These are phyloP conservation scores for Colletotrichum sp. DNA, from an alignment of 2,329 filamentous ascomycete species.

Conservation along the genomic window DNA sequence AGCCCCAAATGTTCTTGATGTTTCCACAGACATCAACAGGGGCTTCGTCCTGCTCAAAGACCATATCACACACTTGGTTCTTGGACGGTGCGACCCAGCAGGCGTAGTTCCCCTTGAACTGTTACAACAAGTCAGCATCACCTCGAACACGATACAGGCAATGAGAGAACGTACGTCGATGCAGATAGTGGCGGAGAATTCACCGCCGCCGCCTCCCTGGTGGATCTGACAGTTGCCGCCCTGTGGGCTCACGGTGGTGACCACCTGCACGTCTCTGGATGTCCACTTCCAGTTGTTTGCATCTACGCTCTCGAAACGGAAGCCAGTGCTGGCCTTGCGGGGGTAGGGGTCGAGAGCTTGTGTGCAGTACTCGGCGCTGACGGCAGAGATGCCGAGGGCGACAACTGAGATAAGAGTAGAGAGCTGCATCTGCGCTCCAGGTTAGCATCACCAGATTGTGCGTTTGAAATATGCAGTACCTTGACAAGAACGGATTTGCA, in stretches of 20 bases:
- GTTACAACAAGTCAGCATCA: neutral
- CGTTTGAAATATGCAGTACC: neutral
- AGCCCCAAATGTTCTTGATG: neutral
- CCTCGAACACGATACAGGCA: neutral
- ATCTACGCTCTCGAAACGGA: neutral
- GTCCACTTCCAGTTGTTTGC: neutral
- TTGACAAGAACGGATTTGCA: neutral
- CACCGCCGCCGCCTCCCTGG: conserved; percentile 2
- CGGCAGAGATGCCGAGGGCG: neutral
- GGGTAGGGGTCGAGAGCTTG: neutral
- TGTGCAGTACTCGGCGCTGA: neutral
- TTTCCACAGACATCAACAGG: neutral
- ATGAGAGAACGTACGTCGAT: neutral
- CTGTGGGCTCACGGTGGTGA: neutral
- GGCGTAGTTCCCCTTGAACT: neutral
- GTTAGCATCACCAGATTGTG: neutral
- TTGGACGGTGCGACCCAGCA: neutral
- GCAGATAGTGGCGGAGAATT: neutral
- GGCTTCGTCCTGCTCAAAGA: neutral
- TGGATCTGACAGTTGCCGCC: neutral
- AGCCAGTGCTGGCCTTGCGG: neutral
- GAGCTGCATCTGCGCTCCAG: neutral
- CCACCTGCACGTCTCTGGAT: neutral
- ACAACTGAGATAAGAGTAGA: neutral
- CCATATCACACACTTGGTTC: conserved; percentile 1